These are phyloP conservation scores for Tolypocladium inflatum DNA, from an alignment of 2,329 filamentous ascomycete genomes.

Conservation along the genomic window DNA sequence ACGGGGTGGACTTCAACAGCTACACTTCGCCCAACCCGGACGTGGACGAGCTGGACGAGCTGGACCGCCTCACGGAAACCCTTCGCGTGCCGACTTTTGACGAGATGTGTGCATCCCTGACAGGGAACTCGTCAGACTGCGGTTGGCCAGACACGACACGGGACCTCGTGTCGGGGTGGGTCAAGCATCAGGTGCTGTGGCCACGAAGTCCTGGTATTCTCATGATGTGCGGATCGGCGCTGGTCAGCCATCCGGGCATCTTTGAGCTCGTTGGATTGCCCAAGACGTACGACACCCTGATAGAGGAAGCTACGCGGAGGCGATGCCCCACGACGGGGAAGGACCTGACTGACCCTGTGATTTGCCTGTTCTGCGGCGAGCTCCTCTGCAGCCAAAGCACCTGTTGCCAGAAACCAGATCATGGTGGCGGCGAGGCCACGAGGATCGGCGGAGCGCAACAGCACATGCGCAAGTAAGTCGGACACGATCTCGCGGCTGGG, in stretches of 20 bases:
- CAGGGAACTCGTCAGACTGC: constrained; percentile 29
- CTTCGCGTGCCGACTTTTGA: constrained; percentile 71
- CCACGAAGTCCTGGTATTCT: constrained; percentile 15
- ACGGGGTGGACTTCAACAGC: constrained; percentile 77
- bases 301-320: constrained; percentile 79
- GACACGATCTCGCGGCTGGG: background rate
- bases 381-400: constrained; percentile 92
- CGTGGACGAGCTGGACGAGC: constrained; percentile 73
- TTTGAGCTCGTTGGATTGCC: constrained; percentile 91
- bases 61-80: constrained; percentile 68
- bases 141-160: constrained; percentile 40
- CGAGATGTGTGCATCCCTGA: constrained; percentile 60
- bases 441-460: constrained; percentile 78
- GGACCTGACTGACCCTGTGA: constrained; percentile 79
- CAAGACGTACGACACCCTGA: constrained; percentile 82
- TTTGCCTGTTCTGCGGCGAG: constrained; percentile 94
- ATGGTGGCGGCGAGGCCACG: constrained; percentile 28
- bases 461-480: constrained; percentile 74
- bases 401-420: constrained; percentile 68
- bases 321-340: constrained; percentile 85
- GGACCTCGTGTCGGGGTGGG: constrained; percentile 57
- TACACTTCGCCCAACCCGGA: constrained; percentile 54
- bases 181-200: constrained; percentile 50
- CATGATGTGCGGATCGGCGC: constrained; percentile 30
- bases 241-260: constrained; percentile 73